phyloP scores from a whole-genome alignment of 2,329 filamentous ascomycete genomes.

The Chrysoporthe puriensis region DNA sequence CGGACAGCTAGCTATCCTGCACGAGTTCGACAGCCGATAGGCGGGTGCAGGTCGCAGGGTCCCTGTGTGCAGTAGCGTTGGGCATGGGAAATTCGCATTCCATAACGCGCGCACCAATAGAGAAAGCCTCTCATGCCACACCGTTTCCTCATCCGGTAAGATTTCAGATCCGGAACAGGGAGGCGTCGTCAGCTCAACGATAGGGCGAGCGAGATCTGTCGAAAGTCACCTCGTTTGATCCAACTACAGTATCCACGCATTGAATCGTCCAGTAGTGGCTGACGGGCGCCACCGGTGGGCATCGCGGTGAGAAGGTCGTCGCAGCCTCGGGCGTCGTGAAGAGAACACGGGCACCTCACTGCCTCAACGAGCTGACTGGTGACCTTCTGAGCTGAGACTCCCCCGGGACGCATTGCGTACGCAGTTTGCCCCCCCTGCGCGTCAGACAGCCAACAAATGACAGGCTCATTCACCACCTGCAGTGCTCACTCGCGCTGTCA shows the following conservation, averaged over 20 bases:
- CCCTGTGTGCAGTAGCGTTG: constrained; percentile 9
- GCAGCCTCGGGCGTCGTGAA: background rate
- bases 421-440: constrained; percentile 12
- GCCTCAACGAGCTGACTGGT: constrained; percentile 9
- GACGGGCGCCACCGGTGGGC: background rate
- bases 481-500: background rate
- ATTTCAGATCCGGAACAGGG: background rate
- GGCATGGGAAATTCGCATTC: constrained; percentile 7
- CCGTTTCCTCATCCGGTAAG: constrained; percentile 18
- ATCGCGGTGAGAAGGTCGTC: background rate
- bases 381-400: constrained; percentile 18
- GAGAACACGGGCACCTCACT: background rate
- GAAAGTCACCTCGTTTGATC: constrained; percentile 3
- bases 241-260: background rate
- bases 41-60: constrained; percentile 11
- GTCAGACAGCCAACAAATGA: background rate
- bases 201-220: constrained; percentile 13
- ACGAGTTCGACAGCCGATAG: constrained; percentile 3
- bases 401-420: constrained; percentile 16
- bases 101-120: constrained; percentile 18
- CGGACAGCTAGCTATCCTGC: background rate
- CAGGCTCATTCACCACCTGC: constrained; percentile 9
- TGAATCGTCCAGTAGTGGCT: background rate
- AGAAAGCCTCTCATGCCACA: constrained; percentile 17
- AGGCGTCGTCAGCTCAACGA: constrained; percentile 5